Evolutionary conservation across 2,329 filamentous ascomycete species (phyloP), one percentile per base, ranked within the genome.

Genomic region (Fusarium annulatum): DNA sequence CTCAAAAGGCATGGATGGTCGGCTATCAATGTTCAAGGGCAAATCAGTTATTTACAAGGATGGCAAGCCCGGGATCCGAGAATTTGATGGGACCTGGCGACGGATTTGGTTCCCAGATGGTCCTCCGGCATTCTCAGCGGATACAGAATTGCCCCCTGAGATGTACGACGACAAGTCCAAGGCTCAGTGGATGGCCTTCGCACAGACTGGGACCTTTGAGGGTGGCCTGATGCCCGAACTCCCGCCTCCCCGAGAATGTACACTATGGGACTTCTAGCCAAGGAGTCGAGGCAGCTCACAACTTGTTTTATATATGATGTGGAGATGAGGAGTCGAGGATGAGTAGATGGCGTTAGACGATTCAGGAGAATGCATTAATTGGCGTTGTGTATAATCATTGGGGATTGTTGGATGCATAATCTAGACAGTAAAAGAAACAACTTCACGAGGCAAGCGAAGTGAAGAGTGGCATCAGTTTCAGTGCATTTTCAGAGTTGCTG

Each of bases 181-280:
- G 77, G 86, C 85, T 42, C 87, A 89, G 51, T 97, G 95, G 83
- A 84, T 85, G 66, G 85, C 87, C 49, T 91, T 95, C 79, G 84
- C 87, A 51, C 85, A 89, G 71, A 89, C 88, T 26, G 94, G 94
- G 1, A 82, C 80, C 38, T 97, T 97, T 80, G 86, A 88, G 46
- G 90, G 90, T 41, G 92, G 91, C 1, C 77, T 91, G 11, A 92
- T 97, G 84, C 95, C 95, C 0, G 87, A 92, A 75, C 84, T 94
- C 51, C 94, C 95, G 26, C 95, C 95, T 0, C 91, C 91, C 81
- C 87, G 90, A 69, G 94, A 96, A 78, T 96, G 91, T 86, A 91
- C 90, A 73, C 82, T 84, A 34, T 96, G 92, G 88, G 90, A 94
- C 79, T 91, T 96, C 77, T 95, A 81, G 28, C 45, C 19, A 43